phyloP scores from a whole-genome alignment of 164 flowering plant genomes.

The Saururus chinensis region DNA sequence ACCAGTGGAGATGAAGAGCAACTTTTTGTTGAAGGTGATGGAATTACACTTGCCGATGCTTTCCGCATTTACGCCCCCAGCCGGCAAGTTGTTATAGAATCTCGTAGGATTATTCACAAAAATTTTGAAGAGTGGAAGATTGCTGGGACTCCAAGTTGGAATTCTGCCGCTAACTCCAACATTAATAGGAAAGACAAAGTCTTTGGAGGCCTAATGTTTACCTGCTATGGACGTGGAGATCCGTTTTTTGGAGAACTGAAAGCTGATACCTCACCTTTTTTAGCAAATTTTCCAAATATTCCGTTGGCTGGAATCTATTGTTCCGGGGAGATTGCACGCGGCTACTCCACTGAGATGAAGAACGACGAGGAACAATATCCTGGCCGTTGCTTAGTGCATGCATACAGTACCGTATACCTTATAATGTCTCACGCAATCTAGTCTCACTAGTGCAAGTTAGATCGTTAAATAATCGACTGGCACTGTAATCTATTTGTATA shows the following conservation, averaged over 20 bases:
- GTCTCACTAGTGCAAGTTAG: no score
- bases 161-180: background rate
- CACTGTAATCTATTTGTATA: no score
- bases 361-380: conserved; percentile 9
- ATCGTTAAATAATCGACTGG: no score
- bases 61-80: conserved; percentile 55
- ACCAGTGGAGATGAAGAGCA: conserved; percentile 63
- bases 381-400: conserved; percentile 23
- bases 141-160: background rate
- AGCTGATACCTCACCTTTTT: conserved; percentile 50
- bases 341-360: conserved; percentile 5
- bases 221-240: conserved; percentile 62
- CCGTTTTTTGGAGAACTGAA: conserved; percentile 36
- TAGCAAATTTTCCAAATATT: conserved; percentile 45
- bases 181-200: conserved; percentile 17
- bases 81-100: conserved; percentile 23
- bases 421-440: conserved; percentile 36
- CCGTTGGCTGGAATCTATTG: conserved; percentile 58
- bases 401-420: conserved; percentile 42
- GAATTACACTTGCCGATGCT: conserved; percentile 57
- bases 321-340: conserved; percentile 58
- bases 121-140: conserved; percentile 28
- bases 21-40: conserved; percentile 41
- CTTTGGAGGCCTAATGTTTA: conserved; percentile 54
- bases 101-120: conserved; percentile 19